Percentiles rank a stretch among this genome's conserved stretches.
Evolutionary conservation across 108 stramenopile species (phyloP).

Genomic region (Epithemia pelagica): DNA sequence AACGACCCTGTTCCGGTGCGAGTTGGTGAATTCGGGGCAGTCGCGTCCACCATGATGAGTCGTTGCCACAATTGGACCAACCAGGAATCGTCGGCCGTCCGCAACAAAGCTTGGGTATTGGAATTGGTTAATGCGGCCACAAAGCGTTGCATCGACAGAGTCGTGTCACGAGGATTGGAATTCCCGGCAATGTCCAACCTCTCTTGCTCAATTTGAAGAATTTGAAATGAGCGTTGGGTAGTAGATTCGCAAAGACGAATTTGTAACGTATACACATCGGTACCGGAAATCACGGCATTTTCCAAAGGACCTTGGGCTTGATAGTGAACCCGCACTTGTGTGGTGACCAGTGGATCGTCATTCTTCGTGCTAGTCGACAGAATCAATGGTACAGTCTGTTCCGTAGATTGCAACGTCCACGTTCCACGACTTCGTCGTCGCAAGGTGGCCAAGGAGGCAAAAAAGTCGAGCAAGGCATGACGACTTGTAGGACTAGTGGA

Average conservation of each 20-base stretch:
- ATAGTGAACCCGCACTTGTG: background rate
- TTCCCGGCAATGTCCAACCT: background rate
- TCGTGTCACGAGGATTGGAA: slow-evolving; percentile 2
- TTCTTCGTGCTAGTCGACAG: background rate
- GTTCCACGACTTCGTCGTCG: slow-evolving; percentile 16
- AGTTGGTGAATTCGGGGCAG: too few species aligned
- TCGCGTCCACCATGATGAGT: too few species aligned
- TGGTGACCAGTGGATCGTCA: background rate
- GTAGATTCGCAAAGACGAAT: background rate
- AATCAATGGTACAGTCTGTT: background rate
- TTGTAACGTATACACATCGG: background rate
- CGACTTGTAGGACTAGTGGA: background rate
- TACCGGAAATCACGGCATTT: background rate
- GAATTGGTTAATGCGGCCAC: background rate
- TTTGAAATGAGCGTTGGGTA: background rate
- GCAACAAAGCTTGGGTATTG: background rate
- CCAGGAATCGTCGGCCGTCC: background rate
- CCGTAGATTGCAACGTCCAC: slow-evolving; percentile 8
- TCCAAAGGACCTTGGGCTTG: background rate
- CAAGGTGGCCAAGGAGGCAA: slow-evolving; percentile 17
- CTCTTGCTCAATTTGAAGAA: background rate
- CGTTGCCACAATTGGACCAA: background rate
- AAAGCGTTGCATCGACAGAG: background rate
- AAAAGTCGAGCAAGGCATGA: slow-evolving; percentile 15
- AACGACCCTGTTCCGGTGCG: background rate